Percentiles rank a stretch among this genome's conserved stretches.
Conservation (phyloP, 2,329 filamentous ascomycete species). For the Fusarium verticillioides region DNA sequence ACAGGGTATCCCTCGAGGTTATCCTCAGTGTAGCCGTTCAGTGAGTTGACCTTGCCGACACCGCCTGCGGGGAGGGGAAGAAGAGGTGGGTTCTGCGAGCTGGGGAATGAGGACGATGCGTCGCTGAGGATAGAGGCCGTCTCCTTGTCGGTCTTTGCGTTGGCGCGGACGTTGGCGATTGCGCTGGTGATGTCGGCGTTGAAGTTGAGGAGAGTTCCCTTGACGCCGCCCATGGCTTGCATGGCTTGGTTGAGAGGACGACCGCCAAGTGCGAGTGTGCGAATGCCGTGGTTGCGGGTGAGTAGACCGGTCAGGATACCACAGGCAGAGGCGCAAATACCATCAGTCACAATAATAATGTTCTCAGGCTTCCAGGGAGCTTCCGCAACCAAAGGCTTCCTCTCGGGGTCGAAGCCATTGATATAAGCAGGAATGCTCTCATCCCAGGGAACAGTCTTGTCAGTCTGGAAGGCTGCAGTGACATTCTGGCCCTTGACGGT, state of each 20-base stretch:
- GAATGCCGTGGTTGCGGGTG: constrained; percentile 49
- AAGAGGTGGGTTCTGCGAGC: constrained; percentile 25
- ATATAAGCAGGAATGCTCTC: constrained; percentile 21
- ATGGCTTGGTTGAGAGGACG: constrained; percentile 64
- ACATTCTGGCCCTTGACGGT: constrained; percentile 35
- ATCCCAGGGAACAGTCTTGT: constrained; percentile 27
- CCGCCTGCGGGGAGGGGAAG: constrained; percentile 51
- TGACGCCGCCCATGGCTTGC: constrained; percentile 73
- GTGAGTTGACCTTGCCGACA: constrained; percentile 36
- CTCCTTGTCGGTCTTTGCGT: constrained; percentile 21
- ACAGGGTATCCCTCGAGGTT: constrained; percentile 40
- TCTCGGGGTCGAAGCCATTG: constrained; percentile 33
- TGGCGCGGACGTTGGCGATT: constrained; percentile 9
- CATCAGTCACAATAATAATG: constrained; percentile 40
- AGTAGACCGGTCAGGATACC: constrained; percentile 43
- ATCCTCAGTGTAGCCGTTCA: constrained; percentile 36
- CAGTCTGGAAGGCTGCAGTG: constrained; percentile 32
- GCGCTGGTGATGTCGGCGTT: constrained; percentile 23
- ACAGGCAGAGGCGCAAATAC: constrained; percentile 41
- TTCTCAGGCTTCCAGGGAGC: constrained; percentile 41
- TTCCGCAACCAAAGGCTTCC: constrained; percentile 23
- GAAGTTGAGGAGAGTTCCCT: constrained; percentile 56
- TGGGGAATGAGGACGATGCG: constrained; percentile 26
- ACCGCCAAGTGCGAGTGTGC: constrained; percentile 67
- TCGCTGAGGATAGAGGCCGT: constrained; percentile 12